Evolutionary conservation across 2,329 filamentous ascomycete genomes (phyloP), one percentile per base, ranked within the genome.

Genomic region (Ophiostoma ips): DNA sequence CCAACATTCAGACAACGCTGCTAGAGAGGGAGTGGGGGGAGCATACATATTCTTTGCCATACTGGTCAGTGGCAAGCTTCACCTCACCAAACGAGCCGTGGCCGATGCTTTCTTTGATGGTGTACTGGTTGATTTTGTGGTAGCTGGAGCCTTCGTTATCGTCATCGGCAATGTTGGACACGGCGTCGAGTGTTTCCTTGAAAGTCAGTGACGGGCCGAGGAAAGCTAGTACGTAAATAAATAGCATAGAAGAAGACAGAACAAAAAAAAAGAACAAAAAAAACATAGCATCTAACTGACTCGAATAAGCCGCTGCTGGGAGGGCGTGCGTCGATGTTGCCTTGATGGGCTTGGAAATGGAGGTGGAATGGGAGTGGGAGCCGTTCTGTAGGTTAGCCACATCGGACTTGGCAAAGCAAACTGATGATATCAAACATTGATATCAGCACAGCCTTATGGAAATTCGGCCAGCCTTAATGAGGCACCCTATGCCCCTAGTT

Each of bases 171-270:
- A 94, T 94, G 62, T 92, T 81, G 30, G 87, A 89, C 52, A 80
- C 81, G 50, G 90, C 90, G 71, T 95, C 83, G 60, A 95, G 78
- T 3, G 90, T 95, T 79, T 95, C 89, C 84, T 90, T 90, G n/a
- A 2, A 58, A 3, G 15, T 33, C 24, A 19, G 50, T 52, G 0
- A n/a, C n/a, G n/a, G 34, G 37, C 6, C 41, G 12, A 24, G 6
- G 13, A 24, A 24, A 10, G 5, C 40, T 30, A 3, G 9, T n/a
- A n/a, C n/a, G n/a, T n/a, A n/a, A n/a, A n/a, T n/a, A n/a, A n/a
- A n/a, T n/a, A n/a, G n/a, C n/a, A n/a, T n/a, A n/a, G n/a, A n/a
- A n/a, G n/a, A n/a, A n/a, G n/a, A n/a, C n/a, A n/a, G n/a, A n/a
- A 47, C 31, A 45, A 35, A 34, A 11, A 30, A 5, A 2, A 21